Evolutionary conservation across 2,329 filamentous ascomycete genomes (phyloP).

Genomic region (Exophiala sideris): DNA sequence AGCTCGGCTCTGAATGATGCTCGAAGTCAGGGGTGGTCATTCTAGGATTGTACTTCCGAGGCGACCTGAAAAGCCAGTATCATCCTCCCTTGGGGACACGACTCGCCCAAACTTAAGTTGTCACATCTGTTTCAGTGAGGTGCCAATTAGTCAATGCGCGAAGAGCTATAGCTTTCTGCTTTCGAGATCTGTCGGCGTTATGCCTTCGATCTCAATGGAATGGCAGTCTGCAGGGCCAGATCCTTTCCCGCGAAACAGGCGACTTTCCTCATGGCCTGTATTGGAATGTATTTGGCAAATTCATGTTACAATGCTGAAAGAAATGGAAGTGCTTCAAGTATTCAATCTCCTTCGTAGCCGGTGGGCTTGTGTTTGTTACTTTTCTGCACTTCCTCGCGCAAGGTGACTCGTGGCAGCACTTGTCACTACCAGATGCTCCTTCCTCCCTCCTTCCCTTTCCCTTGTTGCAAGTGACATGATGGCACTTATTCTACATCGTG

Average conservation of each 20-base stretch:
- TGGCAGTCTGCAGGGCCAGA: constrained; percentile 18
- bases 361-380: background rate
- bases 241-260: constrained; percentile 7
- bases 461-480: too few species aligned
- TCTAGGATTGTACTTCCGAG: constrained; percentile 3
- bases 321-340: background rate
- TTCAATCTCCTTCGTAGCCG: background rate
- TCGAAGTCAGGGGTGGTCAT: constrained; percentile 27
- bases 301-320: constrained; percentile 1
- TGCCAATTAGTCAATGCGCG: constrained; percentile 30
- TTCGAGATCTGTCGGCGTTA: constrained; percentile 18
- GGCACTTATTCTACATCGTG: too few species aligned
- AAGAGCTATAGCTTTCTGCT: constrained; percentile 25
- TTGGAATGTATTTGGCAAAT: constrained; percentile 23
- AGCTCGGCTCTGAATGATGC: constrained; percentile 18
- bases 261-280: constrained; percentile 7
- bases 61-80: background rate
- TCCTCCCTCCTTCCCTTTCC: background rate
- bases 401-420: too few species aligned
- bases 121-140: constrained; percentile 28
- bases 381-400: background rate
- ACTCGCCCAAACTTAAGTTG: constrained; percentile 29
- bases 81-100: background rate
- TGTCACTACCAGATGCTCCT: background rate
- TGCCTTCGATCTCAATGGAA: constrained; percentile 18